Evolutionary conservation across 352 stramenopile species (phyloP).

Genomic region (Pythium oligandrum): DNA sequence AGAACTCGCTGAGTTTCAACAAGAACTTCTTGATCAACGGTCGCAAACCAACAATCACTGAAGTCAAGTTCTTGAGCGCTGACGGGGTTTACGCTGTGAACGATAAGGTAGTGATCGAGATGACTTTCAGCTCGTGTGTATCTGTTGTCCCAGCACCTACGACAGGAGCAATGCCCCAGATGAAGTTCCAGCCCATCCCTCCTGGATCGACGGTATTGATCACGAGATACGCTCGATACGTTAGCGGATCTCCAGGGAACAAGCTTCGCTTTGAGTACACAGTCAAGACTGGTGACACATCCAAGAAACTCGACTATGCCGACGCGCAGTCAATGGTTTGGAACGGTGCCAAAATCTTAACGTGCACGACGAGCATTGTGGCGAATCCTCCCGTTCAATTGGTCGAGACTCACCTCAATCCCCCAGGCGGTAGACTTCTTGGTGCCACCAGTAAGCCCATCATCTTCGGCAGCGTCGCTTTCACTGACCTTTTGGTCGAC

Average conservation of each 20-base stretch:
- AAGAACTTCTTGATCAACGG: conserved; percentile 69
- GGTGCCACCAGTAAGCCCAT: conserved; percentile 38
- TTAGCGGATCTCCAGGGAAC: conserved; percentile 41
- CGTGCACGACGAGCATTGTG: conserved; percentile 34
- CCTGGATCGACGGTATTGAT: conserved; percentile 31
- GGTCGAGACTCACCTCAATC: conserved; percentile 76
- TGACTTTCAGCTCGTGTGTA: conserved; percentile 68
- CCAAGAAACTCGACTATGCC: conserved; percentile 62
- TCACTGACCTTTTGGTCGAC: conserved; percentile 71
- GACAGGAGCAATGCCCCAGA: conserved; percentile 26
- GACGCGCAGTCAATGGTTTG: conserved; percentile 46
- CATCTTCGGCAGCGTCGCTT: conserved; percentile 52
- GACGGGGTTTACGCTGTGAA: conserved; percentile 60
- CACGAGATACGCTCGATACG: conserved; percentile 52
- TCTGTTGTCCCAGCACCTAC: conserved; percentile 22
- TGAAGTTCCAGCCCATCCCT: conserved; percentile 53
- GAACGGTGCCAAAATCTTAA: conserved; percentile 68
- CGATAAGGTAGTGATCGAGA: conserved; percentile 52
- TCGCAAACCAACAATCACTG: conserved; percentile 51
- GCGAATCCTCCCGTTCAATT: conserved; percentile 33
- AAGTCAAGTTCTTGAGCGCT: conserved; percentile 43
- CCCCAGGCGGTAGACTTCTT: conserved; percentile 48
- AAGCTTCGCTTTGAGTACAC: conserved; percentile 71
- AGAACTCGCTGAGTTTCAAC: conserved; percentile 65
- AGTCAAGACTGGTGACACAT: conserved; percentile 65